Evolutionary conservation across 805 yeast species (phyloP), one percentile per base, ranked within the genome.

Genomic region (Schizosaccharomyces osmophilus): DNA sequence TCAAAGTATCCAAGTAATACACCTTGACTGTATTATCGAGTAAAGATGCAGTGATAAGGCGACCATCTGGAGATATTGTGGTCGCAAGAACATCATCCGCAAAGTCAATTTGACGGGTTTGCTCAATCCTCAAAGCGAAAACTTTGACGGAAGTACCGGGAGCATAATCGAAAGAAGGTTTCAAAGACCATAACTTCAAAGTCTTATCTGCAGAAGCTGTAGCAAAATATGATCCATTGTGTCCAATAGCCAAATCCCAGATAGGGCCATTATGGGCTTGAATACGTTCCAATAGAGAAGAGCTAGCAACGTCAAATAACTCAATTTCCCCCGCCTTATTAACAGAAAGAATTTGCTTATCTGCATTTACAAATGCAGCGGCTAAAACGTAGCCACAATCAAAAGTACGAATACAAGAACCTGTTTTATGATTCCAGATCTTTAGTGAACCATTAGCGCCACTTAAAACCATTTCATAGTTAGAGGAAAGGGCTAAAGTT

Each of bases 11-110:
- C 61, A 82, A 75, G 70, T 84, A 90, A 68, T 93, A 87, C 22
- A 93, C 93, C 72, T 93, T 94, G 57, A 93, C 95, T n/a, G 96
- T 93, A 70, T 84, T 88, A 70, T 93, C 96, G 65, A 90, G 75
- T 62, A 93, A 74, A 1, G 97, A 85, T 4, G 85, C 84, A 4
- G 97, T 95, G 62, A 93, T 72, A 63, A 77, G 80, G 69, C 78
- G 85, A 61, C 81, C 74, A 68, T 87, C 93, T 2, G 95, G 87
- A 0, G 96, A 86, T 24, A 90, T 77, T 65, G 77, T 81, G 6
- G 93, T 85, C 55, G 85, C 74, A 61, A 93, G 74, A 5, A 93
- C 83, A 67, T 90, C 97, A 66, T 93, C 98, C 59, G 78, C 78
- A 61, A 93, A 73, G 70, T 93, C 96, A 62, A 94, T 74, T 2